Evolutionary conservation across 306 rosid genomes (phyloP).

Genomic region (Vigna trinervia): DNA sequence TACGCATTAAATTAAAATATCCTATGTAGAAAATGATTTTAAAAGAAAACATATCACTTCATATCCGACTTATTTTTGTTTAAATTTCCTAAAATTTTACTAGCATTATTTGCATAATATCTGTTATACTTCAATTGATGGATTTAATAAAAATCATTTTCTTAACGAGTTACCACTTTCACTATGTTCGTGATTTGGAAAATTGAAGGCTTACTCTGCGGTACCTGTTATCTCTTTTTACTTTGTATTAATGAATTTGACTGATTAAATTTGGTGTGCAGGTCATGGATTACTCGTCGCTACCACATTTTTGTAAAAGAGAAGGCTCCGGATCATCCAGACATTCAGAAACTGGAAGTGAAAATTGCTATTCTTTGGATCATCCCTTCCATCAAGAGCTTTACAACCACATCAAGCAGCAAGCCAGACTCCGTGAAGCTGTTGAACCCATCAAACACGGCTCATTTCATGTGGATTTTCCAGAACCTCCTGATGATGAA

Average conservation of each 20-base stretch:
- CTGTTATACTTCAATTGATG: not conserved
- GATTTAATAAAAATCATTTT: slow-evolving; percentile 18
- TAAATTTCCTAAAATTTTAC: not conserved
- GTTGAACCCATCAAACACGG: slow-evolving; percentile 71
- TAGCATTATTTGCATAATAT: not conserved
- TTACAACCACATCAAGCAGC: slow-evolving; percentile 74
- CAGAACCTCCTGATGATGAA: slow-evolving; percentile 67
- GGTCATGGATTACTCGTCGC: slow-evolving; percentile 88
- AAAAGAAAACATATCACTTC: slow-evolving; percentile 8
- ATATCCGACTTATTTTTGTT: not conserved
- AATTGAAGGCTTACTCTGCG: slow-evolving; percentile 9
- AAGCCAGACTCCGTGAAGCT: slow-evolving; percentile 54
- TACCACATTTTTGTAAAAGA: slow-evolving; percentile 85
- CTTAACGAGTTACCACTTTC: slow-evolving; percentile 10
- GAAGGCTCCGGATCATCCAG: slow-evolving; percentile 86
- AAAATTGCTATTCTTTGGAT: slow-evolving; percentile 79
- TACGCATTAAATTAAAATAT: slow-evolving; percentile 9
- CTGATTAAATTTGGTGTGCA: slow-evolving; percentile 52
- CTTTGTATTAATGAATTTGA: slow-evolving; percentile 40
- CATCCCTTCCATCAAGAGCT: slow-evolving; percentile 90
- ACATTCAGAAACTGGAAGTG: slow-evolving; percentile 54
- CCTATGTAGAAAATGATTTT: slow-evolving; percentile 16
- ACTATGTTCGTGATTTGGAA: slow-evolving; percentile 16
- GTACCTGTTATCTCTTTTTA: not conserved
- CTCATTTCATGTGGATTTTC: slow-evolving; percentile 81